Percentiles rank a stretch among this genome's conserved stretches.
phyloP scores from a whole-genome alignment of 257 asterid genomes.

The Jacaranda mimosifolia region DNA sequence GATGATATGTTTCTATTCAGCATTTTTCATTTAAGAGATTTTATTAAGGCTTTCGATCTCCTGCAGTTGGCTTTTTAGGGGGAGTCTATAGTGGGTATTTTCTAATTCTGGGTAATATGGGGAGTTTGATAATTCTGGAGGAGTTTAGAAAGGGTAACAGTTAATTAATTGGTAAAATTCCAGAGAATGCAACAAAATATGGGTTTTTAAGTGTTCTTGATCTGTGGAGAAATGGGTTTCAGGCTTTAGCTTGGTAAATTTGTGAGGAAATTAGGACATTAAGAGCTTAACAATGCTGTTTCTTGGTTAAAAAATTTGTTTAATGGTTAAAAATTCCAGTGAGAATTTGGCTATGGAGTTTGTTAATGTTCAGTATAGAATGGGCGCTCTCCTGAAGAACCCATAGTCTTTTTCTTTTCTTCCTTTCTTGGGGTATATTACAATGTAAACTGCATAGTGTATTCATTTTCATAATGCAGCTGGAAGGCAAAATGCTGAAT shows the following conservation, averaged over 20 bases:
- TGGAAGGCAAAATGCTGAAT: too few species aligned
- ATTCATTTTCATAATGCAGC: too few species aligned
- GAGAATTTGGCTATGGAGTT: background rate
- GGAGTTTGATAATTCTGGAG: background rate
- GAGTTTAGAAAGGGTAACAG: background rate
- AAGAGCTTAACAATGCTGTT: background rate
- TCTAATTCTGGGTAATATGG: background rate
- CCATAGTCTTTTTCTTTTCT: too few species aligned
- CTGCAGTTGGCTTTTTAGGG: too few species aligned
- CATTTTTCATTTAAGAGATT: background rate
- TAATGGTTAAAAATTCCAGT: background rate
- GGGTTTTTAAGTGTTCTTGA: background rate
- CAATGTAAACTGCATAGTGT: too few species aligned
- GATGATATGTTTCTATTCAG: background rate
- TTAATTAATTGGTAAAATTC: background rate
- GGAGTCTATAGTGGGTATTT: too few species aligned
- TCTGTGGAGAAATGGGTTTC: background rate
- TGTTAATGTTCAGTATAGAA: too few species aligned
- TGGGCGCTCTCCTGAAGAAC: too few species aligned
- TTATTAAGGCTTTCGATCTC: background rate
- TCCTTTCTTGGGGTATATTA: too few species aligned
- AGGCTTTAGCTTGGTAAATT: background rate
- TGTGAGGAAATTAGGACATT: background rate
- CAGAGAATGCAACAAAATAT: too few species aligned
- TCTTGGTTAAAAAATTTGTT: background rate